Percentiles rank a stretch among this genome's conserved stretches.
Evolutionary conservation across 2,329 filamentous ascomycete genomes (phyloP).

Genomic region (Thelonectria rubi): DNA sequence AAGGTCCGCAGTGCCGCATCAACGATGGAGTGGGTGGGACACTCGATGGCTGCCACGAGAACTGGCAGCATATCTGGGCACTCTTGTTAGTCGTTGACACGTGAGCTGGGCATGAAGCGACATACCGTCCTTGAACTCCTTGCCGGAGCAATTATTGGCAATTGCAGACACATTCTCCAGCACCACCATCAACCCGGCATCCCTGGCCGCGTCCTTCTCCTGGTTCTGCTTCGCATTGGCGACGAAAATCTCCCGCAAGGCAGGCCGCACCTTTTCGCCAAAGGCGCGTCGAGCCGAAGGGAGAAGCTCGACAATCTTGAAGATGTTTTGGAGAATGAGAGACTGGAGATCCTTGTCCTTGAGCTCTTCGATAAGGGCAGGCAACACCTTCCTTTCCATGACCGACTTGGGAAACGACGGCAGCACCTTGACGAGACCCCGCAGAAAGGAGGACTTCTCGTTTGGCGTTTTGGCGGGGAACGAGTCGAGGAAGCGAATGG

Average conservation of each 20-base stretch:
- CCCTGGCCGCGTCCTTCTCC: conserved; percentile 83
- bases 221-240: conserved; percentile 63
- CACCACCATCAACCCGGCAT: conserved; percentile 90
- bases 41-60: conserved; percentile 84
- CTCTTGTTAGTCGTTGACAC: conserved; percentile 8
- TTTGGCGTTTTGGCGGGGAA: conserved; percentile 90
- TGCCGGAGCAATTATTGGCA: conserved; percentile 83
- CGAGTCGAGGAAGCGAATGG: conserved; percentile 91
- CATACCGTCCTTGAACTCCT: conserved; percentile 92
- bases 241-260: conserved; percentile 84
- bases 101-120: conserved; percentile 23
- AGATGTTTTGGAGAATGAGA: conserved; percentile 88
- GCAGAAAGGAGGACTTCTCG: conserved; percentile 92
- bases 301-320: conserved; percentile 84
- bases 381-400: conserved; percentile 92
- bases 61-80: conserved; percentile 83
- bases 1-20: conserved; percentile 85
- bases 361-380: conserved; percentile 88
- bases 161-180: conserved; percentile 83
- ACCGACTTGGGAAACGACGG: conserved; percentile 93
- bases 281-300: conserved; percentile 82
- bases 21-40: conserved; percentile 86
- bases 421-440: conserved; percentile 85
- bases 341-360: conserved; percentile 91
- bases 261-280: conserved; percentile 85